These are phyloP conservation scores for Amphibolis antarctica DNA, from an alignment of 106 monocot species.

Conservation along the genomic window DNA sequence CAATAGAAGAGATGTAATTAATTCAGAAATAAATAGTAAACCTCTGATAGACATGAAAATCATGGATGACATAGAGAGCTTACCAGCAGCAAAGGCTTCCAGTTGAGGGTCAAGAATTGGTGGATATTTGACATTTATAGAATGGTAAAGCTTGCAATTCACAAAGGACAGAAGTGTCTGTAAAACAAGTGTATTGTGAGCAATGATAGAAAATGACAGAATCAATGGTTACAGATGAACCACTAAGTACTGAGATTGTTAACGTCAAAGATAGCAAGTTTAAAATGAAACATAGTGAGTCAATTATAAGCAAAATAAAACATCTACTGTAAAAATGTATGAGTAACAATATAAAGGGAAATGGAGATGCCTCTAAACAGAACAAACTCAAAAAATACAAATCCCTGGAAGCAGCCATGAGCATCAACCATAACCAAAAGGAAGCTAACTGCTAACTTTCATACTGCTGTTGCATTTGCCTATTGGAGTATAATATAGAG, in stretches of 20 bases:
- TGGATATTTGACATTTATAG: conserved; percentile 81
- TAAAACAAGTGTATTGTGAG: conserved; percentile 6
- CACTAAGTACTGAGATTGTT: not conserved
- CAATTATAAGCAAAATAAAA: not conserved
- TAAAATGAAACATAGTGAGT: not conserved
- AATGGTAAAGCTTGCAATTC: conserved; percentile 92
- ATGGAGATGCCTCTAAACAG: no score
- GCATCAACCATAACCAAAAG: no score
- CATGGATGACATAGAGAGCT: not conserved
- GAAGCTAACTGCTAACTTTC: no score
- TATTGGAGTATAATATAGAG: no score
- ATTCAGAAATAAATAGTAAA: not conserved
- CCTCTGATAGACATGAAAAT: not conserved
- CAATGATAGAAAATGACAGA: not conserved
- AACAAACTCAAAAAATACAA: no score
- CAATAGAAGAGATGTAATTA: not conserved
- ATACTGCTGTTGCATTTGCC: no score
- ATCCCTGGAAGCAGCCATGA: no score
- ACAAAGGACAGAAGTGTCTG: conserved; percentile 93
- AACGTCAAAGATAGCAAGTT: not conserved
- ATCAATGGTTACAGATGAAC: not conserved
- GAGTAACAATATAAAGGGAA: no score
- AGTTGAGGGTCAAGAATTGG: conserved; percentile 82
- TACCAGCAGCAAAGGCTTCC: conserved; percentile 96
- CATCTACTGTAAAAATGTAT: not conserved